Evolutionary conservation across 2,329 filamentous ascomycete genomes (phyloP), one percentile per base, ranked within the genome.

Genomic region (Pseudocercospora fuligena): DNA sequence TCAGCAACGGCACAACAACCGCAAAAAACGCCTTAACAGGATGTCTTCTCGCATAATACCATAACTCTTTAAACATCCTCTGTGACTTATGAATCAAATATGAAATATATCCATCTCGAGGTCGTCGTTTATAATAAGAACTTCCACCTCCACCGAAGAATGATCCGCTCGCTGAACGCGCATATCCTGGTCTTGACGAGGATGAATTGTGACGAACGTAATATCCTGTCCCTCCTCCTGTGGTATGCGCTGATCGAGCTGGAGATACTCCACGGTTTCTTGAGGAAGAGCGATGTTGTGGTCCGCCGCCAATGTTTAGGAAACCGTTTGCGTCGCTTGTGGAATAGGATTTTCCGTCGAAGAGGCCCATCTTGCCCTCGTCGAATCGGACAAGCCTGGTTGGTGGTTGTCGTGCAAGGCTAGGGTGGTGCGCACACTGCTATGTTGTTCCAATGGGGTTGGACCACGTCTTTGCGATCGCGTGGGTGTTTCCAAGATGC

Each of bases 1-100:
- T 93, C 74, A 97, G 83, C 65, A 98, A 85, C 9, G 94, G 94
- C 86, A 97, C 88, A 74, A 97, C 86, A 69, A 97, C 69, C 93
- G 87, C 83, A 82, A 97, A 91, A 82, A 97, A 92, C 57, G 97
- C 92, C 81, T 96, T 96, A 76, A 93, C 82, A 0, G 94, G 94
- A 81, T 97, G 90, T 43, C 88, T 86, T 77, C 92, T 90, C 74
- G 92, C 91, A 81, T 94, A 97, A 78, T 90, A 87, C 78, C 90
- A 84, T 8, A 97, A 88, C 77, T 97, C 90, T 75, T 91, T 90
- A 65, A 97, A 82, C 69, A 97, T 87, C 51, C 90, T 89, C 76
- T 90, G 90, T 67, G 97, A 87, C 74, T 92, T 90, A 79, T 88
- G 87, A 78, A 92, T 86, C 56, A 93, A 84, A 72, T 90, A 89